phyloP scores from a whole-genome alignment of 2,329 filamentous ascomycete genomes.

The Phyllosticta paracitricarpa region DNA sequence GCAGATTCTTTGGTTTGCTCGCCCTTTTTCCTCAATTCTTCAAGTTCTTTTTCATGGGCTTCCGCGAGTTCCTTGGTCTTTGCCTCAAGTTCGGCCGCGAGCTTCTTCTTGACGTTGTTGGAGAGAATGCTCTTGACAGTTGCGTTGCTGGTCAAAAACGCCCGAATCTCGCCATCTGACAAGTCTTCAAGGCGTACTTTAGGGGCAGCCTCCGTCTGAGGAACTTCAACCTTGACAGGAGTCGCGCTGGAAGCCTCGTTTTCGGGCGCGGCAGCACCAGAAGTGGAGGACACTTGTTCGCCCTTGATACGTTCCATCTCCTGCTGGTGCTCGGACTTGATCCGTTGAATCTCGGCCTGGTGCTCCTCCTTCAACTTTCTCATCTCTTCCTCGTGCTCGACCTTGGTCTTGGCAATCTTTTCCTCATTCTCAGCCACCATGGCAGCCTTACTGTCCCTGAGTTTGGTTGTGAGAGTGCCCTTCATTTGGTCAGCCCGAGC shows the following conservation, averaged over 20 bases:
- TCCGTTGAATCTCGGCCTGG: slow-evolving; percentile 23
- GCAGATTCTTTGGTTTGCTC: slow-evolving; percentile 43
- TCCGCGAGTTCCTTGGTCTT: slow-evolving; percentile 22
- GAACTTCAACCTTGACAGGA: slow-evolving; percentile 18
- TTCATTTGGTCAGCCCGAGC: slow-evolving; percentile 61
- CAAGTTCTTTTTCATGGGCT: slow-evolving; percentile 15
- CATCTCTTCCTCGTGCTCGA: slow-evolving; percentile 37
- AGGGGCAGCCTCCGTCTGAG: background rate
- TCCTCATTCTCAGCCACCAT: slow-evolving; percentile 33
- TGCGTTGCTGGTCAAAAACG: slow-evolving; percentile 41
- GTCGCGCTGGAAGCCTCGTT: slow-evolving; percentile 20
- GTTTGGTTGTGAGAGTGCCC: slow-evolving; percentile 55
- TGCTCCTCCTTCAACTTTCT: slow-evolving; percentile 14
- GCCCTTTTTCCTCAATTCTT: slow-evolving; percentile 30
- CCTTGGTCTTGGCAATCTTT: slow-evolving; percentile 23
- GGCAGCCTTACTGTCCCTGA: slow-evolving; percentile 43
- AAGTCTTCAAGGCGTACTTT: slow-evolving; percentile 26
- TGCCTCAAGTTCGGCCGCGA: slow-evolving; percentile 31
- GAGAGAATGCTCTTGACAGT: slow-evolving; percentile 40
- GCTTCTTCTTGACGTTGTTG: slow-evolving; percentile 47
- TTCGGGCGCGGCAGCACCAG: background rate
- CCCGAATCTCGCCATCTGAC: slow-evolving; percentile 39
- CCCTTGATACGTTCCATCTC: slow-evolving; percentile 25
- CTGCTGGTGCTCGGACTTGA: slow-evolving; percentile 25
- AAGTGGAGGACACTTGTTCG: background rate